phyloP scores from a whole-genome alignment of 176 grass and related monocot species.

The Sorghum bicolor region Sorghum_bicolor_NCBIv3 NC_012870.2:79380001-79380500 shows the following conservation, averaged over 20 bases:
- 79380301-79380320: neutral
- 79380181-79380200: neutral
- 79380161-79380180: neutral
- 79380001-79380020: neutral
- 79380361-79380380: neutral
- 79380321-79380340: neutral
- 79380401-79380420: neutral
- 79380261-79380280: neutral
- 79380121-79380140: neutral
- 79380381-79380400: neutral
- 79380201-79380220: neutral
- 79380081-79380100: neutral
- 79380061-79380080: neutral
- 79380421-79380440: neutral
- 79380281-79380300: neutral
- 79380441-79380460: neutral
- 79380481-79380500: neutral
- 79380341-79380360: neutral
- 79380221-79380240: neutral
- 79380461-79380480: neutral
- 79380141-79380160: neutral
- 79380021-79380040: no score
- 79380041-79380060: neutral
- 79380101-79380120: neutral
- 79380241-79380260: neutral